Percentiles rank a stretch among this genome's conserved stretches.
Conservation (phyloP, 495 filamentous ascomycete species). For the Daldinia grandis region DNA sequence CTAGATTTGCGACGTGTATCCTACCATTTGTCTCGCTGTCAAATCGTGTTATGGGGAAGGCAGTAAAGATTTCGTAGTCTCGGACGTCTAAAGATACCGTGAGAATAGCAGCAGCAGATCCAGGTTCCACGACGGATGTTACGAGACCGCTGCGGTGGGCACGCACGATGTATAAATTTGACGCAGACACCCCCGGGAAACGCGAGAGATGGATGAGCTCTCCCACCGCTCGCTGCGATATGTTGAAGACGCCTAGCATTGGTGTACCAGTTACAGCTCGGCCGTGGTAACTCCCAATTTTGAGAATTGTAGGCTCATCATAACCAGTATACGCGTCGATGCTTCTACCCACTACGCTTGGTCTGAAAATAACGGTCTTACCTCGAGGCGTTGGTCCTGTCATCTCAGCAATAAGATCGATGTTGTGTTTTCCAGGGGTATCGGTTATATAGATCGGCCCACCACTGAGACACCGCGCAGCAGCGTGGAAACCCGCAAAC, state of each 20-base stretch:
- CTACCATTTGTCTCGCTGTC: constrained; percentile 50
- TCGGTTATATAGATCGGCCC: constrained; percentile 96
- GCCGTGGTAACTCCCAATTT: constrained; percentile 77
- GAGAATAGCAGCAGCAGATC: constrained; percentile 55
- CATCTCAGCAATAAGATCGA: constrained; percentile 79
- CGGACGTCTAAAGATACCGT: constrained; percentile 65
- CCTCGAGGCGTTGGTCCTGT: constrained; percentile 70
- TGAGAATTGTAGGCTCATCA: constrained; percentile 73
- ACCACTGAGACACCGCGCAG: constrained; percentile 87
- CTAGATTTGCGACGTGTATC: constrained; percentile 71
- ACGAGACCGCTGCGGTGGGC: constrained; percentile 74
- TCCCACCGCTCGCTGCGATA: constrained; percentile 61
- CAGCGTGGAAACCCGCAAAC: constrained; percentile 84
- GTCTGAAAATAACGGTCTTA: constrained; percentile 78
- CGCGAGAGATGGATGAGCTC: constrained; percentile 73
- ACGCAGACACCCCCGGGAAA: constrained; percentile 72
- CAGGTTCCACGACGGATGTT: constrained; percentile 56
- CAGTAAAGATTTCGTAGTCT: constrained; percentile 84
- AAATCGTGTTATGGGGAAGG: constrained; percentile 70
- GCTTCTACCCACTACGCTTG: constrained; percentile 72
- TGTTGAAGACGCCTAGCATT: constrained; percentile 87
- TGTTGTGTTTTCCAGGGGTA: constrained; percentile 79
- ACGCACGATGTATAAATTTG: constrained; percentile 71
- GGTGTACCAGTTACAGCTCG: constrained; percentile 71
- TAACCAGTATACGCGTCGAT: constrained; percentile 78